These are phyloP conservation scores for Pseudopyricularia cyperi DNA, from an alignment of 2,329 filamentous ascomycete species.

Conservation along the genomic window DNA sequence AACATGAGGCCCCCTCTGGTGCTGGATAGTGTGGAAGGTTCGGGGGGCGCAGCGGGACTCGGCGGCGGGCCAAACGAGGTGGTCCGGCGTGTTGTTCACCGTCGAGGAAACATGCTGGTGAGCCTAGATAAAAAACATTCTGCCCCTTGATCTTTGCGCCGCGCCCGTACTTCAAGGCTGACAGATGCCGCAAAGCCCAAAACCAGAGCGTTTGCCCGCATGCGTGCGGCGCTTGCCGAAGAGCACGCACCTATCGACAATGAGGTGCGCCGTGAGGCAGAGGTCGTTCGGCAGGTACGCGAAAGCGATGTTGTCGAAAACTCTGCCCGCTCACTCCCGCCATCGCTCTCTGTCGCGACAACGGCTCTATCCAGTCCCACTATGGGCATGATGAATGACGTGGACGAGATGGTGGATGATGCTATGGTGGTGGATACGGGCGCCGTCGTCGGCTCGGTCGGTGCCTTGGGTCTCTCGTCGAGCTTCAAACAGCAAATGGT, in stretches of 20 bases:
- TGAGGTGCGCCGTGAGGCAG: slow-evolving; percentile 80
- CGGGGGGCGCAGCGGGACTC: slow-evolving; percentile 27
- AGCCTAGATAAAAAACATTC: slow-evolving; percentile 14
- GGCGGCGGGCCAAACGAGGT: slow-evolving; percentile 61
- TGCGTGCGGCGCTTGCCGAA: slow-evolving; percentile 78
- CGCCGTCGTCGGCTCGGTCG: slow-evolving; percentile 20
- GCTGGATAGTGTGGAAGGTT: slow-evolving; percentile 29
- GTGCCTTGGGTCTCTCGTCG: slow-evolving; percentile 36
- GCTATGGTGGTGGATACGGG: slow-evolving; percentile 46
- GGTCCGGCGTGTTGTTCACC: slow-evolving; percentile 69
- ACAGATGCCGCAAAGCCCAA: slow-evolving; percentile 52
- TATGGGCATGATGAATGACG: slow-evolving; percentile 46
- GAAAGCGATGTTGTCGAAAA: slow-evolving; percentile 67
- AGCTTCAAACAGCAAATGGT: slow-evolving; percentile 66
- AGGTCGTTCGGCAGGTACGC: slow-evolving; percentile 88
- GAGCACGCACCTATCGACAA: slow-evolving; percentile 79
- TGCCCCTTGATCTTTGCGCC: neutral
- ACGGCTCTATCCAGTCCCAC: slow-evolving; percentile 59
- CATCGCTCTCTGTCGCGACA: slow-evolving; percentile 31
- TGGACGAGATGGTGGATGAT: slow-evolving; percentile 43
- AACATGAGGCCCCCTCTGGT: slow-evolving; percentile 34
- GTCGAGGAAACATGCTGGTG: slow-evolving; percentile 80
- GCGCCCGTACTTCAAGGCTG: neutral
- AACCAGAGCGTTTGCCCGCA: slow-evolving; percentile 88
- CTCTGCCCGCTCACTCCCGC: slow-evolving; percentile 21